Evolutionary conservation across 495 filamentous ascomycete genomes (phyloP), one percentile per base, ranked within the genome.

Genomic region (Neurospora sp.): DNA sequence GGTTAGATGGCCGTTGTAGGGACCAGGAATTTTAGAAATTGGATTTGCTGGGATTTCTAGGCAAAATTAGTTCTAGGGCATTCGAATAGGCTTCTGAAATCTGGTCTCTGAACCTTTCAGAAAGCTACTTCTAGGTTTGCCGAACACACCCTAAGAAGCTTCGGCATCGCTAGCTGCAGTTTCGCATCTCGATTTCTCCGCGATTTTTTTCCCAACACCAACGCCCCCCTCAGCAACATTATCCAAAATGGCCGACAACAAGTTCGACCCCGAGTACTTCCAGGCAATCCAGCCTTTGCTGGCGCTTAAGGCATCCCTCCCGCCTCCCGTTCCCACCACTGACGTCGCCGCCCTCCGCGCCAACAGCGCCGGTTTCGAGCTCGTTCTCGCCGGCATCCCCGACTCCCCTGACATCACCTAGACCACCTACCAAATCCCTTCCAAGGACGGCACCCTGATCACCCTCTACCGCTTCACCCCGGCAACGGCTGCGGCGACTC

Each of bases 401-500:
- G 72, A 70, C 20, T 49, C 69, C 9, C 39, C 71, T 62, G 72
- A 73, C 4, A 71, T 80, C 66, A 37, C 69, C 39, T 76, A 80
- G 44, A 77, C 74, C 16, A 75, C 54, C 4, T 72, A 75, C 71
- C 44, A 77, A 7, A 69, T 75, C 74, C 39, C 27, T 5, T 78
- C 79, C 0, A 14, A 71, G 16, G 78, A 81, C 38, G 79, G 78
- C 20, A 77, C 73, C 1, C 20, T 39, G 4, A 60, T 81, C 72
- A 54, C 77, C 46, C 72, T 81, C 23, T 71, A 75, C 49, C 72
- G 71, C 12, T 79, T 79, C 49, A 70, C 76, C 31, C 76, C 77
- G 5, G n/a, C 69, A 11, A 23, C 74, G 8, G 69, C 71, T 8
- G 42, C 23, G 27, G 16, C 31, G 4, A 69, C 35, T 23, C 39